Base-by-base conservation (phyloP, 139 green algal species). In the Zygnema cylindricum region DNA sequence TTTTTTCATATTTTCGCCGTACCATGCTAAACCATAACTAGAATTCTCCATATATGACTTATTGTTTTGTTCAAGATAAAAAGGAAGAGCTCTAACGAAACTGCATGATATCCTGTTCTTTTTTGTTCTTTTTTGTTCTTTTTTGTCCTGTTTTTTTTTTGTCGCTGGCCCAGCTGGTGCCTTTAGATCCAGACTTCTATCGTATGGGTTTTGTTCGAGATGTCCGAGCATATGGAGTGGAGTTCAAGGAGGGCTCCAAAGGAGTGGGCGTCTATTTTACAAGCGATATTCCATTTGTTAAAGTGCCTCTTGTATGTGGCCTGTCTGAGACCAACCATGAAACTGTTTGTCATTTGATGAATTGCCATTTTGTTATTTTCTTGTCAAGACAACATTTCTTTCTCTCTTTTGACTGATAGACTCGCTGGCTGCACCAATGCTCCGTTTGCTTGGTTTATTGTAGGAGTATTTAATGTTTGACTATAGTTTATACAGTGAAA, bases 121-220 rank as follows among this genome's bases (percentile, higher is more conserved):
- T 16, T 25, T 63, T 16, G 7, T 16, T 63, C 16, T 16, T 25
- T 16, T 25, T 63, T 25, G 16, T 7, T 63, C 49, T 16, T 63
- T 7, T 25, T 63, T 16, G 7, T 63, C 49, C 16, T 63, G 49
- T 16, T 63, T 25, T 16, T 63, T 7, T 7, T 63, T 7, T 7
- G 49, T 63, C 16, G 7, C 49, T 63, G 7, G 49, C 49, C 16
- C 77, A 84, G 77, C 77, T 84, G 38, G 77, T 23, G 25, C 11
- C 11, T 21, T 33, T 84, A 33, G 77, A 84, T 33, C 32, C 77
- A n/a, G 77, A 84, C 25, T 84, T 84, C 77, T 84, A 84, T 55
- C 77, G 77, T 55, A 84, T 84, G n/a, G 77, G 77, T 22, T 84
- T 76, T 33, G 77, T 55, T 49, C 77, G 77, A 22, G 38, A 84